phyloP scores from a whole-genome alignment of 1,284 basidiomycete species.

The Heterobasidion irregulare region DNA sequence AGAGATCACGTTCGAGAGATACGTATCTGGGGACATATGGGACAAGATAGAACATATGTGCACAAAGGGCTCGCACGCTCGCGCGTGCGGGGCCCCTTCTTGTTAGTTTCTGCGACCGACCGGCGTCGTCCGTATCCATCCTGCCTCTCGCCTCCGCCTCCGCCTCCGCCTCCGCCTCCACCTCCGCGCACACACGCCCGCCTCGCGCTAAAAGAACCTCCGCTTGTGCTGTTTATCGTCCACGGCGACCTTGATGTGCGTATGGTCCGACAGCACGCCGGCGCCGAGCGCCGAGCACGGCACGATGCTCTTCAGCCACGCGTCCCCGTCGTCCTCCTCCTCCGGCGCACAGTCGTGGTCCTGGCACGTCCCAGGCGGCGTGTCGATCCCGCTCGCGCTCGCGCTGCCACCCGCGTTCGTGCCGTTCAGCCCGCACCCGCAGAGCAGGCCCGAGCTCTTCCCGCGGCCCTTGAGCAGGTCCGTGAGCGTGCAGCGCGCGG shows the following conservation, averaged over 20 bases:
- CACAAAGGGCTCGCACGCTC: not conserved
- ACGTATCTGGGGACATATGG: not conserved
- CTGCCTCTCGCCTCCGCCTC: not conserved
- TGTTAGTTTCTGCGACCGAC: not conserved
- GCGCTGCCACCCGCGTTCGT: too few relatives aligned
- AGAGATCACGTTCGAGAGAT: not conserved
- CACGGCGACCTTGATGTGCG: constrained; percentile 60
- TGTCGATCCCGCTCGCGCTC: constrained; percentile 21
- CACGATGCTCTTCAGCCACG: constrained; percentile 70
- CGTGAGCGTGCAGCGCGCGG: constrained; percentile 87
- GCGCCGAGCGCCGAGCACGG: constrained; percentile 53
- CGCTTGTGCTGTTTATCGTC: constrained; percentile 68
- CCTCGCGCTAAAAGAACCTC: constrained; percentile 49
- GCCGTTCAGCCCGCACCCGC: constrained; percentile 49
- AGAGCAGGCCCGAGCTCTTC: constrained; percentile 68
- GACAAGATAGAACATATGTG: not conserved
- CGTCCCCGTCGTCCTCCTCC: constrained; percentile 68
- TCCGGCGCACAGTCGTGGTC: constrained; percentile 58
- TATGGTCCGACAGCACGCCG: constrained; percentile 36
- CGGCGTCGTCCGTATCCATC: not conserved
- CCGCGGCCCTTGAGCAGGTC: constrained; percentile 83
- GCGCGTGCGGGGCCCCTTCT: not conserved
- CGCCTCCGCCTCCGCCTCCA: not conserved
- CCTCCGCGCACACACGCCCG: not conserved
- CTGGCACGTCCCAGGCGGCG: constrained; percentile 34